Evolutionary conservation across 2,329 filamentous ascomycete species (phyloP), one percentile per base, ranked within the genome.

Genomic region (Aspergillus aculeatus): DNA sequence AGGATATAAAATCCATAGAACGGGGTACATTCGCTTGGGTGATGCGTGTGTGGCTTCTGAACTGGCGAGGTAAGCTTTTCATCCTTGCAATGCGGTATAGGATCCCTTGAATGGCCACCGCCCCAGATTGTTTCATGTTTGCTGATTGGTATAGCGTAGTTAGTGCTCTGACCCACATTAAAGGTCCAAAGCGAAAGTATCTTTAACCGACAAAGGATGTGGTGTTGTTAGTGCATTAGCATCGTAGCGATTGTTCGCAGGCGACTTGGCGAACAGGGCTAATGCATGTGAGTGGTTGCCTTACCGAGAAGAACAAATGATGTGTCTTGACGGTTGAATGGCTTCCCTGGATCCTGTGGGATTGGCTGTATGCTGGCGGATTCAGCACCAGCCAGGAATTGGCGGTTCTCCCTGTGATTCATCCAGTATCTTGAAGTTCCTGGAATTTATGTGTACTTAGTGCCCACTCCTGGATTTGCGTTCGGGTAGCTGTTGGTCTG

Each of bases 231-330:
- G 14, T 35, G 65, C 64, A 67, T 67, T 63, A 64, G 64, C 51
- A 64, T 52, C 47, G 56, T 57, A 57, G 59, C 54, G 62, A 50
- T 19, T 54, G 56, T 53, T 60, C 55, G 44, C 50, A 38, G n/a
- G 52, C 54, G 47, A 32, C 47, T 56, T 55, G 59, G 57, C 31
- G 58, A 59, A 9, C 24, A 49, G 3, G 47, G 19, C 56, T 64
- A 60, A 62, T 65, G 64, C 62, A 63, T 60, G 63, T 59, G 38
- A 44, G 59, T 58, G 58, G 59, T 66, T 63, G 59, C 62, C 63
- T 64, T 57, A 54, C 56, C 38, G 51, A 56, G 49, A 60, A 54
- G 38, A 24, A 47, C 47, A 50, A 50, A 55, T 62, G 64, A 66
- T 67, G 62, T 62, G 60, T 67, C 35, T 38, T 23, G 55, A 44